A percentile compares a stretch with the other conserved stretches of the same genome.
Conservation (phyloP, 176 grass and related monocot species). For the Hyparrhenia diplandra region DNA sequence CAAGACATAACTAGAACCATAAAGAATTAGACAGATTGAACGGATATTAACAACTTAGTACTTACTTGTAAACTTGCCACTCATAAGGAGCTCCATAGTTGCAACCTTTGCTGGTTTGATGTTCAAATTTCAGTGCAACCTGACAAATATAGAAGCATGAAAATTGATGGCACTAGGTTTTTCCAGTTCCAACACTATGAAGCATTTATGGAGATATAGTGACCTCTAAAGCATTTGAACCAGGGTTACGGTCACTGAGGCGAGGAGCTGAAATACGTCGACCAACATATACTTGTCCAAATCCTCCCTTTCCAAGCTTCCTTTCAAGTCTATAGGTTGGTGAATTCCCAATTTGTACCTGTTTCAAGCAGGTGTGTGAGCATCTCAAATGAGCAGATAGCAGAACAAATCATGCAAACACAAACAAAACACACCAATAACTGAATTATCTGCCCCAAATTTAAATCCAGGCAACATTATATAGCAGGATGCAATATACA, state of each 20-base stretch:
- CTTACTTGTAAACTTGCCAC: conserved; percentile 96
- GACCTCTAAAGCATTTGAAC: conserved; percentile 82
- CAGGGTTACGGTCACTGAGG: conserved; percentile 43
- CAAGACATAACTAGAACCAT: background rate
- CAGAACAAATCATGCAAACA: background rate
- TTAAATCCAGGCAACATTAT: background rate
- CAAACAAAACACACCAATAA: background rate
- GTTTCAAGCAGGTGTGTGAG: conserved; percentile 20
- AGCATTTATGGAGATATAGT: conserved; percentile 30
- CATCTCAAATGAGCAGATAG: background rate
- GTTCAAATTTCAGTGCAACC: conserved; percentile 95
- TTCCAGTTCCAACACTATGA: conserved; percentile 23
- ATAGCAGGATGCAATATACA: conserved; percentile 1
- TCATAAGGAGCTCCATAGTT: conserved; percentile 87
- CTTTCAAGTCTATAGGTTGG: conserved; percentile 83
- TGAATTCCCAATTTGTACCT: conserved; percentile 82
- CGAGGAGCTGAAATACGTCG: conserved; percentile 55
- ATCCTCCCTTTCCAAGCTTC: conserved; percentile 96
- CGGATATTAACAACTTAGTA: background rate
- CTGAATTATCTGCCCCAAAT: background rate
- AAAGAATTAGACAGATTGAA: background rate
- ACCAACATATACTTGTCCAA: conserved; percentile 96
- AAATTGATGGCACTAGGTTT: background rate
- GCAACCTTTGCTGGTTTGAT: conserved; percentile 89
- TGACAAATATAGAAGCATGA: conserved; percentile 40